Evolutionary conservation across 2,329 filamentous ascomycete species (phyloP).

Genomic region (Aspergillus tamarii): DNA sequence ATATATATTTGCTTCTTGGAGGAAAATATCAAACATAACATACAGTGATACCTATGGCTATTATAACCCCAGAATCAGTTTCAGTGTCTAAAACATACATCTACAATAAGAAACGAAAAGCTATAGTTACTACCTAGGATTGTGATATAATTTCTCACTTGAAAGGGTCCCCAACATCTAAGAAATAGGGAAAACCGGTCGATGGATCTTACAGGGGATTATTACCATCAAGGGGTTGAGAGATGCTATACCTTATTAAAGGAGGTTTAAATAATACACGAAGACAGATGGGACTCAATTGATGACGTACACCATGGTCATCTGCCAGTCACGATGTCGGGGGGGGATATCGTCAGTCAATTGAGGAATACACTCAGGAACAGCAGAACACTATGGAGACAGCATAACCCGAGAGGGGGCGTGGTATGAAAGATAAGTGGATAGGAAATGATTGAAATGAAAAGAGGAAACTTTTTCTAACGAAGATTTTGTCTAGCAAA

Average conservation of each 20-base stretch:
- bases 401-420: neutral
- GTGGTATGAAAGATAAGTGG: slow-evolving; percentile 1
- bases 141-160: too few relatives aligned
- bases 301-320: neutral
- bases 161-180: too few relatives aligned
- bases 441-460: slow-evolving; percentile 12
- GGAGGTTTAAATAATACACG: neutral
- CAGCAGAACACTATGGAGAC: neutral
- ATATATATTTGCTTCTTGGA: too few relatives aligned
- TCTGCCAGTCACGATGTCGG: neutral
- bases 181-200: too few relatives aligned
- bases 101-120: too few relatives aligned
- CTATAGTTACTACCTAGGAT: too few relatives aligned
- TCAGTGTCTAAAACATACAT: too few relatives aligned
- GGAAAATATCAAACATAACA: too few relatives aligned
- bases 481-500: slow-evolving; percentile 30
- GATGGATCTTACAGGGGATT: neutral
- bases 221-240: too few relatives aligned
- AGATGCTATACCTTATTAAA: neutral
- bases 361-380: neutral
- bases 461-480: slow-evolving; percentile 28
- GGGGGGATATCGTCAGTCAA: slow-evolving; percentile 5
- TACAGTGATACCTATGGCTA: too few relatives aligned
- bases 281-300: neutral
- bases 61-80: too few relatives aligned